Evolutionary conservation across 192 early-diverging fungal species (phyloP).

Genomic region (Piromyces finnis): DNA sequence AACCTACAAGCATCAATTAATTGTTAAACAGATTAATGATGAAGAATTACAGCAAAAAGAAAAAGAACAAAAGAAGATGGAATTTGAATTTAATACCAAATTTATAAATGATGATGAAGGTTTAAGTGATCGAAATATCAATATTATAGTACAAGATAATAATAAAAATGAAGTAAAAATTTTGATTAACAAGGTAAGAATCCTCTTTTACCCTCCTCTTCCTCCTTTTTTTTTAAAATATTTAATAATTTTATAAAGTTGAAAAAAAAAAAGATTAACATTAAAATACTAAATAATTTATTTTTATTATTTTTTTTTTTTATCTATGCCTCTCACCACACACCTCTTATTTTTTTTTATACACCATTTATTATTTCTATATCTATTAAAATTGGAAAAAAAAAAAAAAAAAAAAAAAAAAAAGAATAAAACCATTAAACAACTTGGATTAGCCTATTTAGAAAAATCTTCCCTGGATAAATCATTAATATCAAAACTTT

Average conservation of each 20-base stretch:
- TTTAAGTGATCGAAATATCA: not conserved
- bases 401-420: too few relatives aligned
- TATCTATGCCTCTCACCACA: too few relatives aligned
- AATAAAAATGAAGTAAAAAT: not conserved
- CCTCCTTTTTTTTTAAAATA: too few relatives aligned
- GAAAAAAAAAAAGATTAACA: too few relatives aligned
- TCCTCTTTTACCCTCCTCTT: too few relatives aligned
- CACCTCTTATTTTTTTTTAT: too few relatives aligned
- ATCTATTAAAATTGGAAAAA: too few relatives aligned
- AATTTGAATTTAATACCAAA: not conserved
- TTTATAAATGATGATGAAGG: not conserved
- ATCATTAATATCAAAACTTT: not conserved
- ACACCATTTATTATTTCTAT: too few relatives aligned
- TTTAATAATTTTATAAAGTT: too few relatives aligned
- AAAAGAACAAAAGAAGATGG: not conserved
- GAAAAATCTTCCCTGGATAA: not conserved
- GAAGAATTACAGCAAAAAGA: not conserved
- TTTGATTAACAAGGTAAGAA: not conserved
- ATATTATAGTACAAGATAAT: not conserved
- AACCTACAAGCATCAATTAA: not conserved
- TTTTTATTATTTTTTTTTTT: too few relatives aligned
- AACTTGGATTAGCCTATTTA: not conserved
- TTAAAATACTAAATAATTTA: too few relatives aligned
- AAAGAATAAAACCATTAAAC: not conserved
- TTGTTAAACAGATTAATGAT: not conserved